Base-by-base conservation (phyloP, 805 yeast genomes). In the Maudiozyma serrabonitensis region DNA sequence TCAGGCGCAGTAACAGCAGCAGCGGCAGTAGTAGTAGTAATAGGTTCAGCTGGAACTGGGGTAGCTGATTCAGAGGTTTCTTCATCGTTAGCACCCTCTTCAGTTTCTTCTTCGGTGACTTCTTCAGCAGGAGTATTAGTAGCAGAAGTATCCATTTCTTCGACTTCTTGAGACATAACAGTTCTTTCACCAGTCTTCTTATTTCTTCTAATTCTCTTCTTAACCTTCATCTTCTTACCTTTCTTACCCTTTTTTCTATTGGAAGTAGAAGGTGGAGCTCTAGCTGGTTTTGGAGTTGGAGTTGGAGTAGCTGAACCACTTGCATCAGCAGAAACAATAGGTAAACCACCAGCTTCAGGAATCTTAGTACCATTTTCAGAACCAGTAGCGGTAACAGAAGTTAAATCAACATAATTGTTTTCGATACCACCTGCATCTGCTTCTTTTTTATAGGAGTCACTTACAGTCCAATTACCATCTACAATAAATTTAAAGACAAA, bases 401-500 rank as follows among this genome's bases (percentile, higher is more conserved):
- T 21, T 2, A 50, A 31, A 26, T 58, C 60, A 16, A 71, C 50
- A 41, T 59, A 70, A 53, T 72, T 73, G 55, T 72, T 72, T 42
- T 62, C 64, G 46, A 66, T 66, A 4, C 73, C 69, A 38, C 68
- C 61, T 11, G 64, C 74, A 56, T 79, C 84, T 39, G 66, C 69
- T 50, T 75, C 75, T 28, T 69, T 64, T 43, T 64, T 63, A 54
- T 72, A 76, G 2, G 61, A 56, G 1, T 66, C 62, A 48, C 72
- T 72, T 19, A 69, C 64, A 16, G 64, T 60, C 89, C 89, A 84
- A 43, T 75, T 75, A 43, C 82, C 87, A 62, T 83, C 89, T 42
- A 83, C 89, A 50, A 84, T 76, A 60, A 77, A 83, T 69, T 76
- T 76, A 64, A 75, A 76, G 18, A 59, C 64, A 40, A 80, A 62